Conservation (phyloP, 2,329 filamentous ascomycete species). For the Chaetomiaceae sp. region DNA sequence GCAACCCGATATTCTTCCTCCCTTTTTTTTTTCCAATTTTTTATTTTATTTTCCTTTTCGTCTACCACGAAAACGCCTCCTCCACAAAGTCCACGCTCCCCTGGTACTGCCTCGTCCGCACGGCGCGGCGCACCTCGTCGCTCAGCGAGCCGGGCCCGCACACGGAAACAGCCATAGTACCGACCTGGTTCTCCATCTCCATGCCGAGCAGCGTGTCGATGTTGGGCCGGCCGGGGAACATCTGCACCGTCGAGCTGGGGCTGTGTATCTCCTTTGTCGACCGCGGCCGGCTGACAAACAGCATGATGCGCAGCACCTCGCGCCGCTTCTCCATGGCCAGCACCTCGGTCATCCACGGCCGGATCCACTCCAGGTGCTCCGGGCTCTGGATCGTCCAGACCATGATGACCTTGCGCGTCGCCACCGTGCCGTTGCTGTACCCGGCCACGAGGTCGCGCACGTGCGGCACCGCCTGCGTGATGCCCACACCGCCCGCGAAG, state of each 20-base stretch:
- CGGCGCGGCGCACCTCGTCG: slow-evolving; percentile 67
- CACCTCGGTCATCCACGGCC: slow-evolving; percentile 78
- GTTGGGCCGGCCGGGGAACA: slow-evolving; percentile 77
- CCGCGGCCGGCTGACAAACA: slow-evolving; percentile 70
- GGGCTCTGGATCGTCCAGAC: slow-evolving; percentile 77
- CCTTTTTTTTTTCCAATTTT: too few species aligned
- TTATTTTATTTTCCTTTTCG: too few species aligned
- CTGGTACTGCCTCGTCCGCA: slow-evolving; percentile 58
- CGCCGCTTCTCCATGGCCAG: slow-evolving; percentile 69
- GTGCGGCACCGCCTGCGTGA: slow-evolving; percentile 74
- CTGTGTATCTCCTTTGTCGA: slow-evolving; percentile 78
- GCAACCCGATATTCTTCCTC: not conserved
- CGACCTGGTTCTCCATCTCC: slow-evolving; percentile 70
- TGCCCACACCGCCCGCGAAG: slow-evolving; percentile 75
- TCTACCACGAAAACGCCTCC: slow-evolving; percentile 64
- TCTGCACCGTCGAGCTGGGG: slow-evolving; percentile 71
- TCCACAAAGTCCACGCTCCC: slow-evolving; percentile 73
- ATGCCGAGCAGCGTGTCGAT: slow-evolving; percentile 66
- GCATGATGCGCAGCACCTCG: slow-evolving; percentile 69
- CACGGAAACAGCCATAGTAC: slow-evolving; percentile 68
- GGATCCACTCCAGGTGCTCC: slow-evolving; percentile 79
- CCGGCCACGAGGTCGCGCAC: slow-evolving; percentile 67
- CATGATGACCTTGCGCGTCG: slow-evolving; percentile 65
- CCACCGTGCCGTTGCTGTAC: slow-evolving; percentile 63
- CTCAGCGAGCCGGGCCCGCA: slow-evolving; percentile 70